Base-by-base conservation (phyloP, 176 grass and related monocot species). In the Otatea glauca region DNA sequence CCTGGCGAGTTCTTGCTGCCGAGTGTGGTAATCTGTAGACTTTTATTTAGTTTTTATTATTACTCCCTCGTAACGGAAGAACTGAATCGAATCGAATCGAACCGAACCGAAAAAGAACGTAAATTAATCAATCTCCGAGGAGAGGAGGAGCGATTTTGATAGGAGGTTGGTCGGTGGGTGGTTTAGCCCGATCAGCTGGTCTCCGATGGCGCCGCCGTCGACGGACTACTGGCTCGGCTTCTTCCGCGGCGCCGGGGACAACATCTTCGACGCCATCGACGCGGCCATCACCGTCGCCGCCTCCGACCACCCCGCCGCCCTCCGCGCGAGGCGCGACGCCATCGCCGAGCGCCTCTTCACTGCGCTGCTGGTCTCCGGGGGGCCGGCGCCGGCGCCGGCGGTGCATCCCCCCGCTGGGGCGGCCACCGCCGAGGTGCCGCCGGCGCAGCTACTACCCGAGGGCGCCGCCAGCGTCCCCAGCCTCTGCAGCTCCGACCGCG, bases 401-500 rank as follows among this genome's bases (percentile, higher is more conserved):
- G 56, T 12, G 27, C 68, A 54, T 12, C 81, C 85, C 4, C 67
- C 1, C 0, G 16, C 83, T 0, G 85, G 48, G 15, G 69, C 1
- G 0, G 32, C 72, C n/a, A 58, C 77, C 3, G 4, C 79, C 1
- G 79, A 82, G 72, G 81, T 45, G 49, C 85, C 83, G 18, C 75
- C 62, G 67, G 39, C 59, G 2, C 79, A 84, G 27, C 59, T 87
- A 60, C 89, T 73, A 13, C 88, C 59, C 32, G 92, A 94, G 83
- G 83, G 92, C 54, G 86, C 89, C 34, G 69, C 51, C 49, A 94
- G 92, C 83, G 92, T 94, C 23, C 89, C 87, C 54, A 94, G 89
- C 80, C 81, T 89, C 72, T 94, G 84, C 83, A 94, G 92, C 89
- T 94, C 84, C 71, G 89, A 94, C 79, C 86, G 87, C 48, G 88